Evolutionary conservation across 106 monocot genomes (phyloP), one percentile per base, ranked within the genome.

Genomic region (Agapanthus africanus): DNA sequence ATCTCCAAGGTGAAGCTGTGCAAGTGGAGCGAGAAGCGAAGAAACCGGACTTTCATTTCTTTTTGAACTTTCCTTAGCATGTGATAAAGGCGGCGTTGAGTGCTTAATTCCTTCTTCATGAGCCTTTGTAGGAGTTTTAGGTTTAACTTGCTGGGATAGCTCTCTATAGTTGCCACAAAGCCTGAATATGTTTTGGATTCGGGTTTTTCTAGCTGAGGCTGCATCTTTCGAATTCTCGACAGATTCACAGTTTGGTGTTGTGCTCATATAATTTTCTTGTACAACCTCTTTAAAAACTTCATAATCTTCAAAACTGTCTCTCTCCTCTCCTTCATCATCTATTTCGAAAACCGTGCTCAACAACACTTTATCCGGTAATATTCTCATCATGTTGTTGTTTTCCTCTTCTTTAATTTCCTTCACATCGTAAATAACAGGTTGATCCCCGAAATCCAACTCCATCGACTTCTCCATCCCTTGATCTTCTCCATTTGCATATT

Each of bases 171-270:
- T 99, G 1, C 97, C 97, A 31, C 97, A 99, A 28, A 99, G 84
- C 73, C 89, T 86, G 67, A 93, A 92, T 23, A 99, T 99, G 71
- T 93, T 99, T 50, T 93, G 89, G 54, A 99, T 99, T 63, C 97
- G 76, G 1, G 84, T 87, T 60, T 68, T 84, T 46, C 97, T 90
- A n/a, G 68, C 62, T 19, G 59, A 70, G 2, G 56, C 34, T 18
- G 70, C 4, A 40, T 86, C 86, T 51, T 67, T 82, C n/a, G n/a
- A n/a, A 64, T 63, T 39, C 11, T 73, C 40, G 70, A 40, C 32
- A 65, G 30, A 13, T 1, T 19, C 59, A 75, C 67, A 21, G 27
- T 25, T 42, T 23, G 26, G 67, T 25, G 47, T 47, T 7, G 50
- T 47, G 19, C n/a, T 47, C 1, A 76, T 28, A 61, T 23, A 21